Evolutionary conservation across 1,139 yeast species (phyloP).

Genomic region (Yamadazyma atlantica): DNA sequence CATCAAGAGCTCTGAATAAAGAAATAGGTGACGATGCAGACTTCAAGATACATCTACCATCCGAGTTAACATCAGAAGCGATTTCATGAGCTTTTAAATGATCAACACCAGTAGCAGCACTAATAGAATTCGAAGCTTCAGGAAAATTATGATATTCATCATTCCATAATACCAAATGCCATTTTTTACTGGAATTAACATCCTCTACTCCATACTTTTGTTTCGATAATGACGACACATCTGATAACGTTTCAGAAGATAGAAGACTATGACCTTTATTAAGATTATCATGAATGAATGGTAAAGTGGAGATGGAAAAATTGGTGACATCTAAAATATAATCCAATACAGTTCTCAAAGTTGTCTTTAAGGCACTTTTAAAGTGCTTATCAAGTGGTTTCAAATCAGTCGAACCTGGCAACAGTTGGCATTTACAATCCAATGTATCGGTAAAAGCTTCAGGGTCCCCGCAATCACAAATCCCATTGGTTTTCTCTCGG

Average conservation of each 20-base stretch:
- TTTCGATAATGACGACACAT: conserved; percentile 28
- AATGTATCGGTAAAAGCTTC: conserved; percentile 69
- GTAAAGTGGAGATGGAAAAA: conserved; percentile 34
- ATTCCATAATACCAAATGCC: conserved; percentile 63
- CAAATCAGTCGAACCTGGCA: conserved; percentile 8
- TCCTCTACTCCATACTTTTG: conserved; percentile 29
- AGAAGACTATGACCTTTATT: conserved; percentile 20
- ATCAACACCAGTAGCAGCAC: conserved; percentile 31
- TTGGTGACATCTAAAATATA: conserved; percentile 49
- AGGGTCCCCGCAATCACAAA: conserved; percentile 92
- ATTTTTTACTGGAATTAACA: conserved; percentile 26
- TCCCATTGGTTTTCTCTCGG: conserved; percentile 51
- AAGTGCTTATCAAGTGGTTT: conserved; percentile 14
- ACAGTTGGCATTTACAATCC: conserved; percentile 46
- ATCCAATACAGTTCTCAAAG: conserved; percentile 43
- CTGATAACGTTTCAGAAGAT: conserved; percentile 26
- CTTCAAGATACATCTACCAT: conserved; percentile 31
- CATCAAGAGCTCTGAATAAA: conserved; percentile 25
- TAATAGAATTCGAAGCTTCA: conserved; percentile 43
- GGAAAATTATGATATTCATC: conserved; percentile 67
- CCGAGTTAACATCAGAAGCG: conserved; percentile 34
- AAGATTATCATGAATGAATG: conserved; percentile 31
- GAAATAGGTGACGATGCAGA: conserved; percentile 18
- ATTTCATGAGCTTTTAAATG: conserved; percentile 27
- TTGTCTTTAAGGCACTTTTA: conserved; percentile 21